Base-by-base conservation (phyloP, 2,329 filamentous ascomycete genomes). In the Fusarium multiceps region DNA sequence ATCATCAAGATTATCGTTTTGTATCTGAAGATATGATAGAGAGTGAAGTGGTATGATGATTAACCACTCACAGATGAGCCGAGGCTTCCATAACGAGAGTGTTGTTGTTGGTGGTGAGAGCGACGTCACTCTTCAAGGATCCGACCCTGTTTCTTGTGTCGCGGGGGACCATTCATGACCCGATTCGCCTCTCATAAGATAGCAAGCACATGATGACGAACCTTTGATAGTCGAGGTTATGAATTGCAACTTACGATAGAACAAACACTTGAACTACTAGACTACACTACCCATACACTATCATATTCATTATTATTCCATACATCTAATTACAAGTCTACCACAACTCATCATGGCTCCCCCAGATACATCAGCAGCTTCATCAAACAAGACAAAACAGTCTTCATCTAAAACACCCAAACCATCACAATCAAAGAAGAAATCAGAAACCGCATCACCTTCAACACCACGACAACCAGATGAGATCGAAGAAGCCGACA, bases 91-190 rank as follows among this genome's bases (percentile, higher is more conserved):
- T 25, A 40, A 8, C 16, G 7, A 50, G 8, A 55, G 8, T 18
- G 30, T 23, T 25, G 59, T 43, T 54, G 48, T 16, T 50, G 46
- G 51, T 53, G 34, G 46, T 65, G 64, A 54, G 59, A 46, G 51
- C 72, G 72, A 74, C 72, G 72, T 74, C 72, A 74, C 72, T 61
- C 40, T 59, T 51, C 71, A 51, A 66, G 69, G 72, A 70, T 72
- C 58, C 57, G 41, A 69, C 63, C 72, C 65, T 69, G 72, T 74
- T 74, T 74, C 55, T 57, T 60, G 27, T 57, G 43, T 66, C 72
- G 61, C 55, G 58, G 70, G 72, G 72, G 58, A 59, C 53, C 43
- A 59, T 62, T 46, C 37, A 71, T 69, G 41, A 50, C 48, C 69
- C 66, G 63, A 73, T 74, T 64, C 59, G 66, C 61, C 68, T 72